Base-by-base conservation (phyloP, 2,329 filamentous ascomycete genomes). In the Cladophialophora carrionii region DNA sequence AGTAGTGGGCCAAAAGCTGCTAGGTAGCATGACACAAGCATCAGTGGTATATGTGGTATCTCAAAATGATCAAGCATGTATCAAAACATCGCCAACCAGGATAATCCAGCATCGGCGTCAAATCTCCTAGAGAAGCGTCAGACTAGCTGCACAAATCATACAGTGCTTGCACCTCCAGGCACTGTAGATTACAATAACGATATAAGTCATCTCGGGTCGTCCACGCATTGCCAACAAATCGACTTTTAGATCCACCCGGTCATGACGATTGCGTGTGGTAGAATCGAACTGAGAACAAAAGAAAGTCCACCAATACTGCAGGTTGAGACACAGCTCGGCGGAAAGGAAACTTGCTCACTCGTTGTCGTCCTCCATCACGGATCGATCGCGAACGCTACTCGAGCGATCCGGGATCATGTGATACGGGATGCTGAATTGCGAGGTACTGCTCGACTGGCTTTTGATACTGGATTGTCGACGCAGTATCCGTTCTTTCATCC, bases 341-440 rank as follows among this genome's bases (percentile, higher is more conserved):
- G 10, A 26, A 26, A 53, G 26, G 31, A 14, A 4, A n/a, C 24
- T 34, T 31, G 22, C 26, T 52, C 52, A 32, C 14, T 54, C 49
- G 20, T 60, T 46, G 32, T 52, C 57, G 14, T 64, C 63, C 46
- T 68, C 68, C 66, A 52, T 62, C 9, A 67, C 64, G 9, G 59
- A 62, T 51, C 54, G 55, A 41, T 71, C 69, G 7, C 69, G 64
- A 57, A 61, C 61, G 49, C 69, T 71, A 55, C 69, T 71, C 22
- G 67, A 67, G 4, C 69, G 67, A 59, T 69, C 69, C 2, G 69
- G 69, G 53, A 71, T 68, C 69, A 69, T 63, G 55, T 71, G 69
- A 41, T 52, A 61, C 20, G 69, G 69, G 55, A 71, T 71, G 61
- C 68, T 70, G 55, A 68, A 69, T 32, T 49, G 58, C 9, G 67